Evolutionary conservation across 2,329 filamentous ascomycete genomes (phyloP), one percentile per base, ranked within the genome.

Genomic region (Aureobasidium melanogenum): DNA sequence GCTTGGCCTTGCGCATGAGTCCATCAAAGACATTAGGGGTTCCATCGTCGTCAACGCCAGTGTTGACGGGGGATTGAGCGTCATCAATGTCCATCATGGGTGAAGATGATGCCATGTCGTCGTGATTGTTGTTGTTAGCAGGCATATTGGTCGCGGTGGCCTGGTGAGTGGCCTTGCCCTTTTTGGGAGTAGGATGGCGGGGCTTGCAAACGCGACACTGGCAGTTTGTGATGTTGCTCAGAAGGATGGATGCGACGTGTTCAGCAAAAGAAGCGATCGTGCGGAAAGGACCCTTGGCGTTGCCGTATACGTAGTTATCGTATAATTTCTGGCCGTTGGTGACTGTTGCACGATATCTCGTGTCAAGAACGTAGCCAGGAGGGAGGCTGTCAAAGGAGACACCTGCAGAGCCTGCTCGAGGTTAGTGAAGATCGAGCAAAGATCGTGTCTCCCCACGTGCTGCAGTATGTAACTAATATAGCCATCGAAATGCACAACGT

Each of bases 291-390:
- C 76, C 8, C 71, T 70, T 0, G 81, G 82, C 67, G 17, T 86
- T 82, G 0, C 84, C 84, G 60, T 76, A 85, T 0, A 36, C 30
- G 46, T 86, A 71, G 60, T 81, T 84, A 54, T 78, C 77, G 67
- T 85, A 84, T 9, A 77, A 22, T 10, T 12, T 22, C 24, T 10
- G 43, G 66, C 68, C 82, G 69, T 22, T 64, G 26, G 34, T 22
- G 17, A 5, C 36, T 4, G 55, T 70, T 2, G 66, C 73, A n/a
- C 82, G 76, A 1, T 76, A 71, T 28, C 78, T 76, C 51, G 83
- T 76, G 66, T 78, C 81, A 0, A 84, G 67, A 0, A 70, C 72
- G 67, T 84, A 87, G 2, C 82, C 82, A 3, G 75, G 69, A 1
- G 84, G 84, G 0, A 86, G 70, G 17, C 69, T 68, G 58, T 84